Evolutionary conservation across 2,329 filamentous ascomycete genomes (phyloP).

Genomic region (Teratosphaeria viscida): DNA sequence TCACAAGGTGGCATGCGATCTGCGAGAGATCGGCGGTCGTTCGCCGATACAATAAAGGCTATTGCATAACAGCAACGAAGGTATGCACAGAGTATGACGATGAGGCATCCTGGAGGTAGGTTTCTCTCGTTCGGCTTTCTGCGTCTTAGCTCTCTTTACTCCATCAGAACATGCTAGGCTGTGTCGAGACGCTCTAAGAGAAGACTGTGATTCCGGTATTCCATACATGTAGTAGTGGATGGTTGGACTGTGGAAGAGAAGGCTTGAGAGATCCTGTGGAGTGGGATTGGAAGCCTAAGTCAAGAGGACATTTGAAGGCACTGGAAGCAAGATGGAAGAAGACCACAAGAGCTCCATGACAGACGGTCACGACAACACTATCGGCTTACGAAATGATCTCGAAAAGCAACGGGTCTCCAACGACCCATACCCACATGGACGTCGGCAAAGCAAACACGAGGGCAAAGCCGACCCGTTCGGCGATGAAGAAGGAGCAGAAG

Average conservation of each 20-base stretch:
- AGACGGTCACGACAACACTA: background rate
- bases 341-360: background rate
- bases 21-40: background rate
- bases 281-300: background rate
- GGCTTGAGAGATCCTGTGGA: background rate
- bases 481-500: slow-evolving; percentile 2
- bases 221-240: background rate
- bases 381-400: background rate
- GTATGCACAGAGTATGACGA: background rate
- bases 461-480: slow-evolving; percentile 2
- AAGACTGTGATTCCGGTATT: background rate
- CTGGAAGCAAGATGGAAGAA: background rate
- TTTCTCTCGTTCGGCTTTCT: background rate
- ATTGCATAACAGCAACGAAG: background rate
- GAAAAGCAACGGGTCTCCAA: slow-evolving; percentile 1
- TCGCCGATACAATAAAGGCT: background rate
- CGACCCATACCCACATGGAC: background rate
- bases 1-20: background rate
- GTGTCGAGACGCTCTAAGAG: background rate
- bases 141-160: background rate
- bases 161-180: background rate
- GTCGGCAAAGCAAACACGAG: slow-evolving; percentile 2
- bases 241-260: background rate
- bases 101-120: background rate
- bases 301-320: background rate